Base-by-base conservation (phyloP, 352 stramenopile species). In the Phytophthora litchii region DNA sequence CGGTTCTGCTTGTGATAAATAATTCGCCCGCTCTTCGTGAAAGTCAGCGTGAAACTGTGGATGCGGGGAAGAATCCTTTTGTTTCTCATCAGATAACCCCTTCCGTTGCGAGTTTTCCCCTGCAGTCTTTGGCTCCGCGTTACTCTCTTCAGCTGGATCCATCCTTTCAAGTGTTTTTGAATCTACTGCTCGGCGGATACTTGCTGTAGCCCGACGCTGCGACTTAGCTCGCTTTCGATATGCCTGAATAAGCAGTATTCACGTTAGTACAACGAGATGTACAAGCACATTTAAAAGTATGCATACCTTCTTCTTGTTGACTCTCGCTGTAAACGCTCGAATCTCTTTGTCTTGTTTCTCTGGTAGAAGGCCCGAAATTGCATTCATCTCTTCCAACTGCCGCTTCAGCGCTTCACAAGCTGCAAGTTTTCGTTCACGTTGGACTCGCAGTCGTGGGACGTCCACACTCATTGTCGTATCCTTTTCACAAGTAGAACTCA, bases 291-390 rank as follows among this genome's bases (percentile, higher is more conserved):
- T 7, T 16, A 16, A 1, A 21, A 29, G 14, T 44, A 10, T 20
- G 31, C 37, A 2, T 8, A 73, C 67, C 63, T 76, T 72, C 41
- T 76, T 76, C 50, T 67, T 72, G 13, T 70, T 49, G 13, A 76
- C 54, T 12, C 54, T 43, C 9, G 25, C 20, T 21, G 67, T 54
- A 65, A 70, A 76, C 0, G 31, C 34, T 23, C 60, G 54, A 14
- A 73, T 59, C 32, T 60, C 40, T 25, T 29, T 36, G 4, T 70
- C 19, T 25, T 73, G 38, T 13, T 64, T 34, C 23, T 31, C 43
- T 1, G 67, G 23, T 3, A 76, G 60, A 10, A 70, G 29, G 9
- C 63, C 59, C 17, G 53, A 64, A n/a, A 31, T n/a, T 2, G 35
- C 60, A n/a, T 66, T 57, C 49, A 60, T 60, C 20, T 8, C 53